phyloP scores from a whole-genome alignment of 129 eudicot species.

The Dittrichia graveolens region DNA sequence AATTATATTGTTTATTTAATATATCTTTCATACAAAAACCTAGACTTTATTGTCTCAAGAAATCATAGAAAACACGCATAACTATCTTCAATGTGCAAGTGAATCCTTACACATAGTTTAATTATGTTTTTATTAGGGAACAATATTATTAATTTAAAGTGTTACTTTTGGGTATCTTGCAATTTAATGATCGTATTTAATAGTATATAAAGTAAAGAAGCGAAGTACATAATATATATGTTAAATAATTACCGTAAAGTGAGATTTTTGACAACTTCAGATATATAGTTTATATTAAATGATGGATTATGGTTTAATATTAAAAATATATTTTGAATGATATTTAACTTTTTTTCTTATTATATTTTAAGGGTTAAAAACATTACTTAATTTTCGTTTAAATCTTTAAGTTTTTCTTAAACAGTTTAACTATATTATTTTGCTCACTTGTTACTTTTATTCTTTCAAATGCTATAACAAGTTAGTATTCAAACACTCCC shows the following conservation, averaged over 20 bases:
- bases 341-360: no score
- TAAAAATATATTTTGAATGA: no score
- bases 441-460: no score
- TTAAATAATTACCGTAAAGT: neutral
- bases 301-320: no score
- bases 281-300: no score
- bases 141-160: neutral
- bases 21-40: slow-evolving; percentile 41
- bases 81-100: slow-evolving; percentile 35
- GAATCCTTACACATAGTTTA: slow-evolving; percentile 28
- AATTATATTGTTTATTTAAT: slow-evolving; percentile 23
- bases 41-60: slow-evolving; percentile 51
- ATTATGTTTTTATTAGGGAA: neutral
- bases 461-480: no score
- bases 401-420: no score
- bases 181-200: neutral
- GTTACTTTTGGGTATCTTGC: neutral
- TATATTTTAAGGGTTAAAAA: no score
- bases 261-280: neutral
- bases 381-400: no score
- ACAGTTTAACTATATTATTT: no score
- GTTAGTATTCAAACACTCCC: no score
- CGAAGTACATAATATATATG: neutral
- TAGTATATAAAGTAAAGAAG: neutral
- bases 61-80: slow-evolving; percentile 30